Conservation (phyloP, 2,329 filamentous ascomycete species). For the Pyrenophora tritici-repentis region DNA sequence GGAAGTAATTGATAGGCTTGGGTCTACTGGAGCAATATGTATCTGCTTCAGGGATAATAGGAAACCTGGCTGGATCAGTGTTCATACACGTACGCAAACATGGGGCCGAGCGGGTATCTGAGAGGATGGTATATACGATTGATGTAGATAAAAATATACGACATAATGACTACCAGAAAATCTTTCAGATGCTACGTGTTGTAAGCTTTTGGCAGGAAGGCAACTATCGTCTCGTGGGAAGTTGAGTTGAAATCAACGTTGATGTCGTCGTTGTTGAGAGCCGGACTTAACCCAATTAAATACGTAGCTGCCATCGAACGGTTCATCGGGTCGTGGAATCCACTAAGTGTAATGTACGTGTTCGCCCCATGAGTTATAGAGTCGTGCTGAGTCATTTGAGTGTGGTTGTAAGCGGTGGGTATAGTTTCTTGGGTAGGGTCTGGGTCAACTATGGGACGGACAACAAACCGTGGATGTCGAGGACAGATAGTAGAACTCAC, state of each 20-base stretch:
- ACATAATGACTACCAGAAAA: not conserved
- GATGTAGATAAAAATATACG: conserved; percentile 4
- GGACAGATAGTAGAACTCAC: too few species aligned
- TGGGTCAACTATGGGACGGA: too few species aligned
- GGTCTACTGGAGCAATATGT: not conserved
- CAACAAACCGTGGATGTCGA: too few species aligned
- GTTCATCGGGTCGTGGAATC: too few species aligned
- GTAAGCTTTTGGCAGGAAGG: not conserved
- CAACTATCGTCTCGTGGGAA: not conserved
- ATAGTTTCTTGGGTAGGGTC: too few species aligned
- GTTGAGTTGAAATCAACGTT: not conserved
- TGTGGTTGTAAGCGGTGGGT: too few species aligned
- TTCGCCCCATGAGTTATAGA: too few species aligned
- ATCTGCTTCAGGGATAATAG: not conserved
- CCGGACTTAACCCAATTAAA: too few species aligned
- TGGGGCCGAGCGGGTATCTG: not conserved
- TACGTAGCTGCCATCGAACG: too few species aligned
- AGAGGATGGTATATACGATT: conserved; percentile 2
- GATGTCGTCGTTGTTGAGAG: not conserved
- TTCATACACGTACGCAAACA: not conserved
- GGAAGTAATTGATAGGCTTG: conserved; percentile 16
- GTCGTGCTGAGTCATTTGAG: too few species aligned
- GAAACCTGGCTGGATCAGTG: conserved; percentile 22
- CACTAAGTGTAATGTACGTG: too few species aligned
- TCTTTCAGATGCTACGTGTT: not conserved